phyloP scores from a whole-genome alignment of 2,329 filamentous ascomycete genomes.

The Pseudonectria foliicola region DNA sequence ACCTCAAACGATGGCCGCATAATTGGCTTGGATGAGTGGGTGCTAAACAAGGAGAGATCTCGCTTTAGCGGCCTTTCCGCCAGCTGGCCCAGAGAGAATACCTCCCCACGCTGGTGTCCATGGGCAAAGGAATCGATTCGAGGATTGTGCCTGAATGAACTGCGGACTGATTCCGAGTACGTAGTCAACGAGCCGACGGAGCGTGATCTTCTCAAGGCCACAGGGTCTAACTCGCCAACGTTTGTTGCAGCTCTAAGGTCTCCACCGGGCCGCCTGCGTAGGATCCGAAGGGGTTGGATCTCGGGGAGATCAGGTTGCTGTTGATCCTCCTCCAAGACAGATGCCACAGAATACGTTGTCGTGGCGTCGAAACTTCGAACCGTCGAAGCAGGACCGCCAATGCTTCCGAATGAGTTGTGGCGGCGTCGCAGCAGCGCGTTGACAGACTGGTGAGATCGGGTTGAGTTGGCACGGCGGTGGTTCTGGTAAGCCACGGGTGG shows the following conservation, averaged over 20 bases:
- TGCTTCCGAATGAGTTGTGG: constrained; percentile 55
- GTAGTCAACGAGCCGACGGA: constrained; percentile 54
- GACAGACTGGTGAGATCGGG: constrained; percentile 41
- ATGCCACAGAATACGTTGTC: constrained; percentile 46
- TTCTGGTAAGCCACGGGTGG: constrained; percentile 26
- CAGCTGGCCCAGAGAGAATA: constrained; percentile 53
- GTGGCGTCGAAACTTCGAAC: constrained; percentile 54
- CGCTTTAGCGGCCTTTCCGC: constrained; percentile 42
- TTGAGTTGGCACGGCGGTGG: constrained; percentile 41
- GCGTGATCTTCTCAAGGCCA: constrained; percentile 43
- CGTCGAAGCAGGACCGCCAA: constrained; percentile 41
- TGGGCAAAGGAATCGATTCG: constrained; percentile 21
- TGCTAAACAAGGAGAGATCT: constrained; percentile 50
- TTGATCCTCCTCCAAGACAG: constrained; percentile 38
- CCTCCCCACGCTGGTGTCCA: constrained; percentile 28
- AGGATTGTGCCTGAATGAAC: constrained; percentile 46
- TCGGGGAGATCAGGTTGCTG: constrained; percentile 29
- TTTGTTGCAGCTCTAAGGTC: constrained; percentile 64
- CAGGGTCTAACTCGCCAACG: constrained; percentile 51
- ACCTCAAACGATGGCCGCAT: constrained; percentile 77
- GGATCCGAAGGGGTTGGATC: constrained; percentile 50
- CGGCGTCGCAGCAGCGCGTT: constrained; percentile 47
- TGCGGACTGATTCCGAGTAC: constrained; percentile 53
- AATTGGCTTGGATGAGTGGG: constrained; percentile 53
- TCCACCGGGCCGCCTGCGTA: constrained; percentile 68